A percentile compares a stretch with the other conserved stretches of the same genome.
Evolutionary conservation across 2,329 filamentous ascomycete species (phyloP).

Genomic region (Monilinia vaccinii-corymbosi): DNA sequence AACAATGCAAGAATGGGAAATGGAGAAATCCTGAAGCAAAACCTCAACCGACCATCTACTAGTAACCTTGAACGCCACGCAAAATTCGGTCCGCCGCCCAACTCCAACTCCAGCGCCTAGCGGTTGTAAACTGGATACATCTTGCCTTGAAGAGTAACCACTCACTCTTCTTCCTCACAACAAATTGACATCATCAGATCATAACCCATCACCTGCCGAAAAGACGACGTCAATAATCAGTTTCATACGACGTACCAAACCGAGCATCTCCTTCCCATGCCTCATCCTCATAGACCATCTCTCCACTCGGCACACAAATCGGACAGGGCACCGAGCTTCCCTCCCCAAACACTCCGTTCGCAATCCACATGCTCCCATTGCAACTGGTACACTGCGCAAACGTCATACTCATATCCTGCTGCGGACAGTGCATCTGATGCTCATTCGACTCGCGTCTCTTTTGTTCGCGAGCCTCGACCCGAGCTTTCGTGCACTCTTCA

Average conservation of each 20-base stretch:
- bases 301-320: background rate
- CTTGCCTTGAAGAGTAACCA: background rate
- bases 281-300: background rate
- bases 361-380: background rate
- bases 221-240: background rate
- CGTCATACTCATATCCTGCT: background rate
- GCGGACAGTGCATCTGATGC: background rate
- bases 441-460: background rate
- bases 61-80: background rate
- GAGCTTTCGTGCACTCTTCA: constrained; percentile 17
- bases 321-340: background rate
- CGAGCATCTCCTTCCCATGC: background rate
- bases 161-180: background rate
- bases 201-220: background rate
- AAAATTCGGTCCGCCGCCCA: background rate
- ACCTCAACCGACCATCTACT: background rate
- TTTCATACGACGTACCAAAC: background rate
- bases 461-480: constrained; percentile 1
- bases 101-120: background rate
- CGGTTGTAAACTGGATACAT: too few species aligned
- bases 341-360: background rate
- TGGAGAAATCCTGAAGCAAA: background rate
- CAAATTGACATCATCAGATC: background rate
- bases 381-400: background rate
- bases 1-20: background rate